These are phyloP conservation scores for Suillus plorans DNA, from an alignment of 768 basidiomycete genomes.

Conservation along the genomic window DNA sequence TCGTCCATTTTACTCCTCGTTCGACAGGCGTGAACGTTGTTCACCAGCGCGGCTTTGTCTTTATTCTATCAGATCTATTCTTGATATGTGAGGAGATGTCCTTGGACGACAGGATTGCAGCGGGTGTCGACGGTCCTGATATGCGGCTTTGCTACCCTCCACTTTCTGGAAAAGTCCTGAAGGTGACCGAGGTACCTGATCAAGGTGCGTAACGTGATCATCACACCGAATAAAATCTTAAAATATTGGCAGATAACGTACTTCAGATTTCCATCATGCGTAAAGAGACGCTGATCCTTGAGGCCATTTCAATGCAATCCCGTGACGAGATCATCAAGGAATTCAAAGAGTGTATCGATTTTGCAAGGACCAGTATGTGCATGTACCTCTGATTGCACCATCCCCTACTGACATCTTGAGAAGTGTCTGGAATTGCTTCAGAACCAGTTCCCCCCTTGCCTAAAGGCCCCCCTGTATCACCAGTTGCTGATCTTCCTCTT, in stretches of 20 bases:
- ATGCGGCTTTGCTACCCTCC: slow-evolving; percentile 96
- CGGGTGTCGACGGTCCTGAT: slow-evolving; percentile 62
- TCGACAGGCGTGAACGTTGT: slow-evolving; percentile 72
- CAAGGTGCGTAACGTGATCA: slow-evolving; percentile 46
- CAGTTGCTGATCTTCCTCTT: slow-evolving; percentile 8
- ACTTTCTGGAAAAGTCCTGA: slow-evolving; percentile 89
- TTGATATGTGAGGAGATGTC: slow-evolving; percentile 86
- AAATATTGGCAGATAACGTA: slow-evolving; percentile 54
- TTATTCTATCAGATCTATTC: slow-evolving; percentile 91
- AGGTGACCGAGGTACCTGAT: slow-evolving; percentile 59
- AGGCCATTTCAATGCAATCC: slow-evolving; percentile 53
- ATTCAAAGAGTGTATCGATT: slow-evolving; percentile 83
- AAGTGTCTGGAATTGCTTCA: slow-evolving; percentile 60
- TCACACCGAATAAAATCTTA: slow-evolving; percentile 14
- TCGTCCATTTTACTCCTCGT: slow-evolving; percentile 75
- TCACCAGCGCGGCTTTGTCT: slow-evolving; percentile 79
- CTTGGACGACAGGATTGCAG: slow-evolving; percentile 54
- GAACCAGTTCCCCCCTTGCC: slow-evolving; percentile 71
- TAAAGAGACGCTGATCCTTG: slow-evolving; percentile 78
- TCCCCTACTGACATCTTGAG: slow-evolving; percentile 1
- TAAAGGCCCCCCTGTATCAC: slow-evolving; percentile 31
- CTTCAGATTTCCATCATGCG: slow-evolving; percentile 82
- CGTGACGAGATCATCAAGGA: slow-evolving; percentile 67
- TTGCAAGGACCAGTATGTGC: slow-evolving; percentile 71
- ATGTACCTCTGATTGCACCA: neutral